Percentiles rank a stretch among this genome's conserved stretches.
Evolutionary conservation across 2,329 filamentous ascomycete species (phyloP).

Genomic region (Colletotrichum tabaci): DNA sequence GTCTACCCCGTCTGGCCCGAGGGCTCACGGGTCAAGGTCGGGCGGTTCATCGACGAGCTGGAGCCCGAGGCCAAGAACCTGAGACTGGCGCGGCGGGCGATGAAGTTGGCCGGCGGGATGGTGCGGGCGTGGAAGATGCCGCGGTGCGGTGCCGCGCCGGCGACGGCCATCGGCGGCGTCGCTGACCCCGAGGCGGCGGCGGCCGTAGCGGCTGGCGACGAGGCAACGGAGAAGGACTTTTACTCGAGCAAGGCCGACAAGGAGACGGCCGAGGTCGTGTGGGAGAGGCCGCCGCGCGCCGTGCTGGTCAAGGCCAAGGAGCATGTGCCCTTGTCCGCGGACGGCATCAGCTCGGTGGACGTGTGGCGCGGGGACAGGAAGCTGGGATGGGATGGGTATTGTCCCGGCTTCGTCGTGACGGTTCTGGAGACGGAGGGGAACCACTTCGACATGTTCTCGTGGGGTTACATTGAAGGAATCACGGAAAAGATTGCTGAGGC

Average conservation of each 20-base stretch:
- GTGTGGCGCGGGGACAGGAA: constrained; percentile 56
- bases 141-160: constrained; percentile 48
- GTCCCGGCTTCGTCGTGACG: constrained; percentile 58
- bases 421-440: constrained; percentile 66
- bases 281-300: constrained; percentile 54
- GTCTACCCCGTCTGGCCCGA: constrained; percentile 53
- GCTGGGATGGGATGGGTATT: constrained; percentile 67
- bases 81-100: constrained; percentile 55
- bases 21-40: constrained; percentile 41
- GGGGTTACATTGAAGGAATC: constrained; percentile 46
- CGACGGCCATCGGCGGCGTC: not conserved
- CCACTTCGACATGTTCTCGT: constrained; percentile 65
- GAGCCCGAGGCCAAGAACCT: constrained; percentile 54
- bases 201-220: not conserved
- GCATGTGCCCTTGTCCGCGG: constrained; percentile 52
- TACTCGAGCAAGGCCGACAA: constrained; percentile 27
- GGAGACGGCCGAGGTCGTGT: constrained; percentile 41
- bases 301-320: constrained; percentile 63
- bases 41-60: constrained; percentile 41
- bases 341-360: constrained; percentile 57
- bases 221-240: constrained; percentile 13
- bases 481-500: constrained; percentile 48
- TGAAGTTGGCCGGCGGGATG: constrained; percentile 59
- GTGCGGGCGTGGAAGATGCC: constrained; percentile 58
- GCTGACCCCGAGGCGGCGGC: too few relatives aligned